These are phyloP conservation scores for Pelargonium fulgidum DNA, from an alignment of 441 rosid species.

Conservation along the genomic window DNA sequence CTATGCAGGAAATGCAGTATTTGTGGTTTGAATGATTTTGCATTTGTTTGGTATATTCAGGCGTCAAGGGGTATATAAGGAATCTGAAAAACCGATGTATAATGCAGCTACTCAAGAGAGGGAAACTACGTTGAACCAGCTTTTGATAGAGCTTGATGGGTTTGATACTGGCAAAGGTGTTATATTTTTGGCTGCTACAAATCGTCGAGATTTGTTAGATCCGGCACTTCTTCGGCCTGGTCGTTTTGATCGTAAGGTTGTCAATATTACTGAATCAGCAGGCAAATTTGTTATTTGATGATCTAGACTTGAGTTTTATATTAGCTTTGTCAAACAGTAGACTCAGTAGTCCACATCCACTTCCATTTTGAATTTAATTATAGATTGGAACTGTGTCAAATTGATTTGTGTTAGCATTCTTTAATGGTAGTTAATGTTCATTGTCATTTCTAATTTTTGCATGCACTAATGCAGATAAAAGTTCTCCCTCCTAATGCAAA, in stretches of 20 bases:
- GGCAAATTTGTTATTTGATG: no score
- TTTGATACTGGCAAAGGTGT: conserved; percentile 99
- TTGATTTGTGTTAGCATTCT: conserved; percentile 7
- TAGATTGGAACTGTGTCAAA: no score
- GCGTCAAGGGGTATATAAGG: conserved; percentile 88
- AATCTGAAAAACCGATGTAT: conserved; percentile 61
- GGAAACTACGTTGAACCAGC: conserved; percentile 94
- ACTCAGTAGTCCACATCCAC: no score
- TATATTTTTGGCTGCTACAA: conserved; percentile 90
- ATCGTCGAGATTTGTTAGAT: conserved; percentile 84
- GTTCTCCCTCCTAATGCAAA: conserved; percentile 89
- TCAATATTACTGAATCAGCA: conserved; percentile 21
- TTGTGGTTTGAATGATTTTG: not conserved
- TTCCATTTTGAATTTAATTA: no score
- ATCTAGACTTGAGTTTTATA: no score
- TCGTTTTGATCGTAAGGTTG: conserved; percentile 96
- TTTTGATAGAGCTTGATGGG: conserved; percentile 94
- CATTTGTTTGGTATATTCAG: conserved; percentile 35
- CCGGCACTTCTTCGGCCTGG: conserved; percentile 97
- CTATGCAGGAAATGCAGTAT: no score
- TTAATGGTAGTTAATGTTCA: not conserved
- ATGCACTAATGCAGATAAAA: conserved; percentile 48
- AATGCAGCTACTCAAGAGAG: conserved; percentile 96
- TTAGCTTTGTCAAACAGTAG: no score
- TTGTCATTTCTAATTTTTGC: conserved; percentile 11